phyloP scores from a whole-genome alignment of 164 flowering plant genomes.

The Magnolia sinica region DNA sequence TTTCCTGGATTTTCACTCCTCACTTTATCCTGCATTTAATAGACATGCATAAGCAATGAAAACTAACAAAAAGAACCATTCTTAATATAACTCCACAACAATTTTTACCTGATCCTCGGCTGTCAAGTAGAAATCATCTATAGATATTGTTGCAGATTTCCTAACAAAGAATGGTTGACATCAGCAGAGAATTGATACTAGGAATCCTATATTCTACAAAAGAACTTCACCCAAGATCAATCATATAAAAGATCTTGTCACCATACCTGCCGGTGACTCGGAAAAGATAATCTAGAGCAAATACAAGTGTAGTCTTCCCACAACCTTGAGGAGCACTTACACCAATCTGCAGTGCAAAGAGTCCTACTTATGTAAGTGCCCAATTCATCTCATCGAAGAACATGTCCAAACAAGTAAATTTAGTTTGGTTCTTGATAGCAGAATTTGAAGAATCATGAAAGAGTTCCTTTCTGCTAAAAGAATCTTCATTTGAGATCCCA shows the following conservation, averaged over 20 bases:
- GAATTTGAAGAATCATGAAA: background rate
- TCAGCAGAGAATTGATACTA: background rate
- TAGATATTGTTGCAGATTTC: constrained; percentile 82
- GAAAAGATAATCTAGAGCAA: constrained; percentile 82
- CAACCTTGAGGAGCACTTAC: constrained; percentile 99
- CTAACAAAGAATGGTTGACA: constrained; percentile 23
- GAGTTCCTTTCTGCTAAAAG: background rate
- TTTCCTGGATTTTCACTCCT: constrained; percentile 76
- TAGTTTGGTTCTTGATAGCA: background rate
- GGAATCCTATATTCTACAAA: background rate
- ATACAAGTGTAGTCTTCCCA: constrained; percentile 97
- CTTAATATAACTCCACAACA: background rate
- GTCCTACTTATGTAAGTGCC: background rate
- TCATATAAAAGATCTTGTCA: background rate
- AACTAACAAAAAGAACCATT: background rate
- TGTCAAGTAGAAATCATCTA: constrained; percentile 94
- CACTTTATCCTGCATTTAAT: constrained; percentile 56
- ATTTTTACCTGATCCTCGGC: constrained; percentile 76
- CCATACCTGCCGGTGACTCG: constrained; percentile 57
- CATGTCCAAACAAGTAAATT: background rate
- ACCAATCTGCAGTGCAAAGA: constrained; percentile 68
- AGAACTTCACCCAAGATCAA: background rate
- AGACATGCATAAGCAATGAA: background rate
- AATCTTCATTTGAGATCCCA: background rate
- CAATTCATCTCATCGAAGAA: background rate